Percentiles rank a stretch among this genome's conserved stretches.
These are phyloP conservation scores for Fraxinus sp. DNA, from an alignment of 305 asterid species.

Conservation along the genomic window DNA sequence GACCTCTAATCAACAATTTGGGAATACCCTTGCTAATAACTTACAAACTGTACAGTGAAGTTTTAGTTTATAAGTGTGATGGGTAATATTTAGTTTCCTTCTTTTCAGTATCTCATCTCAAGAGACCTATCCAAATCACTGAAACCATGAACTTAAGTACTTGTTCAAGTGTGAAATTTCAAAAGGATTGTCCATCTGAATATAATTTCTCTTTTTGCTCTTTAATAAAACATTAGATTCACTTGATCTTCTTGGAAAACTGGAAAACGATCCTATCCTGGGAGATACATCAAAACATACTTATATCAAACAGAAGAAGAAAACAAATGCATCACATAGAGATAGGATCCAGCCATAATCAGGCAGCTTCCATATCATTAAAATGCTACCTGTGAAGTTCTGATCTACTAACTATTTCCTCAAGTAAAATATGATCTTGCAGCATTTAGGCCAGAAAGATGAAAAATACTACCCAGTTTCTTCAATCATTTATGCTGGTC, in stretches of 20 bases:
- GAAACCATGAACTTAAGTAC: background rate
- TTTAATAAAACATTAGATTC: background rate
- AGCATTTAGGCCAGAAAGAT: background rate
- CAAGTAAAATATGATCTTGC: background rate
- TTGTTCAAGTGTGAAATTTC: background rate
- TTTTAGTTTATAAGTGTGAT: background rate
- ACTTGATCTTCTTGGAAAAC: background rate
- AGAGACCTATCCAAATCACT: background rate
- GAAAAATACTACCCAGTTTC: slow-evolving; percentile 1
- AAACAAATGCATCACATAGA: background rate
- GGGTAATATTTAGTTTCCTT: background rate
- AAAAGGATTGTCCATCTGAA: background rate
- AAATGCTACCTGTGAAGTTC: background rate
- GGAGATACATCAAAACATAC: background rate
- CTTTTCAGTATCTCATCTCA: slow-evolving; percentile 3
- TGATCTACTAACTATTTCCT: background rate
- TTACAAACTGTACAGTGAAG: background rate
- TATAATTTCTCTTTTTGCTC: background rate
- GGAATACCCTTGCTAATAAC: background rate
- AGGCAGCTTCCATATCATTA: slow-evolving; percentile 1
- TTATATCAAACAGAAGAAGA: background rate
- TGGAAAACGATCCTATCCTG: background rate
- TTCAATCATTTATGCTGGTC: slow-evolving; percentile 3
- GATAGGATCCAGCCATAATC: background rate
- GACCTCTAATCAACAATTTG: background rate